phyloP scores from a whole-genome alignment of 345 rosid species.

The Populus simonii region DNA sequence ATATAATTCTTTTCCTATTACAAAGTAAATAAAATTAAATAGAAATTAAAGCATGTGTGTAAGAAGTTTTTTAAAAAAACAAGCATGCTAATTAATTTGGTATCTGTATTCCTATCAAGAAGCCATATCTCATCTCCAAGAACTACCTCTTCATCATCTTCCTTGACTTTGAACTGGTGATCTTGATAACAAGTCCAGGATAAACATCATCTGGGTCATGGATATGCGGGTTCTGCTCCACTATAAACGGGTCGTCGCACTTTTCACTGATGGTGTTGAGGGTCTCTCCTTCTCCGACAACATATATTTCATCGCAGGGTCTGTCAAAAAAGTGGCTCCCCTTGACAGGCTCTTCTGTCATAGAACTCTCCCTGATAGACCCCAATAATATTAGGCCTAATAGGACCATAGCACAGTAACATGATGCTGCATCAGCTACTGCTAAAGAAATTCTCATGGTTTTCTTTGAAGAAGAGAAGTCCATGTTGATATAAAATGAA shows the following conservation, averaged over 20 bases:
- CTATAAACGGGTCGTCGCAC: conserved; percentile 74
- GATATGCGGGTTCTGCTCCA: conserved; percentile 78
- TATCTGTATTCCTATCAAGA: background rate
- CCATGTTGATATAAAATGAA: conserved; percentile 1
- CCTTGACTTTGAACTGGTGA: conserved; percentile 39
- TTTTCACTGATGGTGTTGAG: conserved; percentile 73
- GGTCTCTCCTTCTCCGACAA: conserved; percentile 77
- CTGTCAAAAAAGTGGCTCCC: conserved; percentile 42
- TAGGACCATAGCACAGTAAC: conserved; percentile 59
- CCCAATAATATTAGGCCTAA: conserved; percentile 49
- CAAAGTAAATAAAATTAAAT: background rate
- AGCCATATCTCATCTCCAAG: background rate
- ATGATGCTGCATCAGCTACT: conserved; percentile 48
- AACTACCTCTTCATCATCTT: conserved; percentile 27
- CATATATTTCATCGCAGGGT: conserved; percentile 70
- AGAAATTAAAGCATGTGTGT: background rate
- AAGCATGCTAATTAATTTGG: background rate
- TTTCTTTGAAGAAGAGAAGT: conserved; percentile 11
- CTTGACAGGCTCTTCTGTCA: conserved; percentile 25
- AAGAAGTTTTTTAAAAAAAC: background rate
- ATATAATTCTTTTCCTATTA: background rate
- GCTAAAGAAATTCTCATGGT: conserved; percentile 24
- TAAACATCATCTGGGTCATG: conserved; percentile 81
- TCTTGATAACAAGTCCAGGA: conserved; percentile 78
- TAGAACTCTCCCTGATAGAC: conserved; percentile 42